Percentiles rank a stretch among this genome's conserved stretches.
Conservation (phyloP, 2,329 filamentous ascomycete genomes). For the Phaeoacremonium minimum region DNA sequence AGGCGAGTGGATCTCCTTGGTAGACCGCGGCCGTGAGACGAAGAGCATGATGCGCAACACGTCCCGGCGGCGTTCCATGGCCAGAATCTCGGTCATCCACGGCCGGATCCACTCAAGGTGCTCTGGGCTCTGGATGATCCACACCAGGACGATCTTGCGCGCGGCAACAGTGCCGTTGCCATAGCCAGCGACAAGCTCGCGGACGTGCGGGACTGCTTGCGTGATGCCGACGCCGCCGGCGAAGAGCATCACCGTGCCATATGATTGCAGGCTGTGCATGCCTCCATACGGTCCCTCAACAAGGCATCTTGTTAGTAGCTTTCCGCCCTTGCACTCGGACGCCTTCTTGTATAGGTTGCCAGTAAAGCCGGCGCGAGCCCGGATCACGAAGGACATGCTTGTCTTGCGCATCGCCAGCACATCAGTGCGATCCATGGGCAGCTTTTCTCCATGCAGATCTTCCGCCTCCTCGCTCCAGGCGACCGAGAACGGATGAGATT, state of each 20-base stretch:
- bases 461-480: slow-evolving; percentile 70
- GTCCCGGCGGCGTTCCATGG: slow-evolving; percentile 70
- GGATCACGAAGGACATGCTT: slow-evolving; percentile 67
- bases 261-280: slow-evolving; percentile 66
- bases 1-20: slow-evolving; percentile 77
- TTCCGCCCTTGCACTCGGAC: slow-evolving; percentile 53
- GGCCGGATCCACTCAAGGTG: slow-evolving; percentile 80
- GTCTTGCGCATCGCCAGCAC: slow-evolving; percentile 57
- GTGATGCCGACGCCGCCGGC: slow-evolving; percentile 79
- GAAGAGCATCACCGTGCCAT: slow-evolving; percentile 75
- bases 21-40: slow-evolving; percentile 68
- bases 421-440: slow-evolving; percentile 57
- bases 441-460: slow-evolving; percentile 43
- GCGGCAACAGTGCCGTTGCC: slow-evolving; percentile 66
- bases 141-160: slow-evolving; percentile 69
- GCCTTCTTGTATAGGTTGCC: slow-evolving; percentile 65
- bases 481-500: slow-evolving; percentile 76
- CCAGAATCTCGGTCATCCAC: slow-evolving; percentile 78
- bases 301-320: slow-evolving; percentile 59
- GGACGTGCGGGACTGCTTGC: slow-evolving; percentile 72
- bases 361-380: slow-evolving; percentile 71
- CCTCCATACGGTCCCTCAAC: slow-evolving; percentile 77
- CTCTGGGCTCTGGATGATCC: slow-evolving; percentile 75
- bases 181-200: slow-evolving; percentile 66
- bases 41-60: slow-evolving; percentile 75